phyloP scores from a whole-genome alignment of 176 grass and related monocot genomes.

The Carex littledalei region DNA sequence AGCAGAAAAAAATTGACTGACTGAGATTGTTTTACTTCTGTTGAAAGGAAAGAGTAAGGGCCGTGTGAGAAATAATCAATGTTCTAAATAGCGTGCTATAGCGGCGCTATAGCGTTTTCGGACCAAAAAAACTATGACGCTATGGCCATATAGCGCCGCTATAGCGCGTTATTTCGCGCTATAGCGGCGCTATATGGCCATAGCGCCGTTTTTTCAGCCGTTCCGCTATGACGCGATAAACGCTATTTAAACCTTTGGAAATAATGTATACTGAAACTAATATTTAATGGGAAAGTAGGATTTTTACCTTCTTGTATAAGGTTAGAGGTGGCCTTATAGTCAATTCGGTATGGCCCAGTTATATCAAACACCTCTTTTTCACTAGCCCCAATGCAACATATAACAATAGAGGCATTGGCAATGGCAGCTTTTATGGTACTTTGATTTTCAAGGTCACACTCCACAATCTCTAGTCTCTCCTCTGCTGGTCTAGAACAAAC shows the following conservation, averaged over 20 bases:
- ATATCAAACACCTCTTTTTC: constrained; percentile 82
- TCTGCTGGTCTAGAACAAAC: constrained; percentile 52
- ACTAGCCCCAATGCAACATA: constrained; percentile 89
- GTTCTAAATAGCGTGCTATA: no score
- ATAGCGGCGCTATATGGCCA: no score
- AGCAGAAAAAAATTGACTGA: neutral
- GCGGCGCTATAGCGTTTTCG: no score
- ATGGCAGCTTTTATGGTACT: constrained; percentile 44
- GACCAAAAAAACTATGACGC: no score
- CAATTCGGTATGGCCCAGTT: constrained; percentile 82
- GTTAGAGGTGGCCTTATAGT: constrained; percentile 67
- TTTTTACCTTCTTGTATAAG: constrained; percentile 62
- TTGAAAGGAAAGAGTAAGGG: neutral
- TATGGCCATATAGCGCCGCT: no score
- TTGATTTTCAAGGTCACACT: constrained; percentile 82
- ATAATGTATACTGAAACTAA: neutral
- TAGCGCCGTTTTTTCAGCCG: no score
- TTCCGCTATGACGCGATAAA: no score
- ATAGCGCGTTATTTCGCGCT: no score
- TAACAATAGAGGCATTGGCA: constrained; percentile 47
- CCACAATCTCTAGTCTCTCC: constrained; percentile 68
- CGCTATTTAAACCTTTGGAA: no score
- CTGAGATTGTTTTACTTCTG: neutral
- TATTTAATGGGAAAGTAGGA: neutral
- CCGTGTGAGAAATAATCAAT: neutral